phyloP scores from a whole-genome alignment of 2,329 filamentous ascomycete genomes.

The Venturia nashicola region DNA sequence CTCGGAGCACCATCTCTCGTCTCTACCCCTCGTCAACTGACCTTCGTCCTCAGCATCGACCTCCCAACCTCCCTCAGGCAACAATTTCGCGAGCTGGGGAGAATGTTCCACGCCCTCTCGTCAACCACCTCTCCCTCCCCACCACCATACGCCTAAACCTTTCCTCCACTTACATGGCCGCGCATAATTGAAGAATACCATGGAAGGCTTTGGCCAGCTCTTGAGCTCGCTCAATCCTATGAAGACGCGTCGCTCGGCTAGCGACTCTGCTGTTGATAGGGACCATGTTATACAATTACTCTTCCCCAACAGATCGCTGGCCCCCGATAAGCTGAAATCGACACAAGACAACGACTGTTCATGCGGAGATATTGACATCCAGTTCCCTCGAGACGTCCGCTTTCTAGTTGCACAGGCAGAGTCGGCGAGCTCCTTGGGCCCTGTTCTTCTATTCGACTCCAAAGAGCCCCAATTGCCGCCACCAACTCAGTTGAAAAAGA shows the following conservation, averaged over 20 bases:
- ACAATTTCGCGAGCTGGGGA: not conserved
- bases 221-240: not conserved
- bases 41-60: not conserved
- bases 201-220: not conserved
- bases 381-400: slow-evolving; percentile 27
- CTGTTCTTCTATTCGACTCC: slow-evolving; percentile 30
- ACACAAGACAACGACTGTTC: not conserved
- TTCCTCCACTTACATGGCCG: not conserved
- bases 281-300: not conserved
- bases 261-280: not conserved
- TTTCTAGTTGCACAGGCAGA: slow-evolving; percentile 33
- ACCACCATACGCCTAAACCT: not conserved
- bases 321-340: not conserved
- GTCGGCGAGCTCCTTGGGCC: slow-evolving; percentile 21
- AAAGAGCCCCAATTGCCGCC: slow-evolving; percentile 14
- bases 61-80: not conserved
- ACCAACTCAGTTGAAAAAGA: not conserved
- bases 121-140: not conserved
- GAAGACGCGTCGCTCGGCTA: not conserved
- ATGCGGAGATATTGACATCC: slow-evolving; percentile 25
- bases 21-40: not conserved
- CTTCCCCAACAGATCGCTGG: not conserved
- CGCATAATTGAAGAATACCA: not conserved
- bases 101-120: not conserved
- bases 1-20: not conserved